Conservation (phyloP, 768 basidiomycete genomes). For the Macrolepiota dolichaula region DNA sequence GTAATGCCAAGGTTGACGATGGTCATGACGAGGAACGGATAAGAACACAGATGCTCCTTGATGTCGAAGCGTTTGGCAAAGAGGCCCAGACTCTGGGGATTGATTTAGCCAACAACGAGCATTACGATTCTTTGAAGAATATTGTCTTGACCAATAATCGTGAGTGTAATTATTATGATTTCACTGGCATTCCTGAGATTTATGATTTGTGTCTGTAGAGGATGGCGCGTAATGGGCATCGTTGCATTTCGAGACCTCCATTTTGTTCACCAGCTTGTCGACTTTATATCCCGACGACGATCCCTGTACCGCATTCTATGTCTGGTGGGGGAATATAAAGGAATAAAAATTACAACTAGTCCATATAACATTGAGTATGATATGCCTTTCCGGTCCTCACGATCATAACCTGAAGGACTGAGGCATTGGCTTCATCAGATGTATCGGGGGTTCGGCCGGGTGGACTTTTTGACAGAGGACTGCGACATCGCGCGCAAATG, state of each 20-base stretch:
- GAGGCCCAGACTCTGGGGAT: conserved; percentile 75
- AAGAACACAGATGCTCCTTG: conserved; percentile 75
- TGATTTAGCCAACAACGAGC: conserved; percentile 45
- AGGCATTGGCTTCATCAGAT: conserved; percentile 13
- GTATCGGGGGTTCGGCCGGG: not conserved
- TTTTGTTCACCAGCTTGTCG: too few species aligned
- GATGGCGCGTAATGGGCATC: not conserved
- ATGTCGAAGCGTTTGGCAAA: conserved; percentile 79
- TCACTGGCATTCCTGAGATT: not conserved
- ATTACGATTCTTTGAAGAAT: conserved; percentile 53
- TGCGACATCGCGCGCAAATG: conserved; percentile 52
- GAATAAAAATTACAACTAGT: not conserved
- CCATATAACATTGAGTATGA: conserved; percentile 41
- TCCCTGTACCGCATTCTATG: not conserved
- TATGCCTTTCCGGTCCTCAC: conserved; percentile 60
- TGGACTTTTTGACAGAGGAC: conserved; percentile 29
- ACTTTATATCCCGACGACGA: not conserved
- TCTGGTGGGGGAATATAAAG: not conserved
- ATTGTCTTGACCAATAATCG: conserved; percentile 51
- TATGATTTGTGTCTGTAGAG: not conserved
- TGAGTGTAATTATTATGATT: conserved; percentile 16
- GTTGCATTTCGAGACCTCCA: too few species aligned
- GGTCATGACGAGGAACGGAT: conserved; percentile 85
- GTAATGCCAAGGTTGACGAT: conserved; percentile 60
- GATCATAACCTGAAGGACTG: conserved; percentile 36